These are phyloP conservation scores for Irpex rosettiformis DNA, from an alignment of 1,284 basidiomycete genomes.

Conservation along the genomic window DNA sequence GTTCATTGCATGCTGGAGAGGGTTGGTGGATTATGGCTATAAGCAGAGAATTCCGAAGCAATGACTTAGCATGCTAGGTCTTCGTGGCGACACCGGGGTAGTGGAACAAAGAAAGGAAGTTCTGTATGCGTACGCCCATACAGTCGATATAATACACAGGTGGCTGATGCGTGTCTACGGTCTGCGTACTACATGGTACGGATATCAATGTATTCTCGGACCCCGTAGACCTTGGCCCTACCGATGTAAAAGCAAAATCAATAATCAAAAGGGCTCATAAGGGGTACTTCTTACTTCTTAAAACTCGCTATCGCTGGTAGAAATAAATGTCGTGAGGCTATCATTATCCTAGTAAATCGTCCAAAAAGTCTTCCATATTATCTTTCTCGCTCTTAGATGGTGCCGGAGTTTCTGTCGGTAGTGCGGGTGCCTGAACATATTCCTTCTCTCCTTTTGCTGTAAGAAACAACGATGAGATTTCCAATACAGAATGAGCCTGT, in stretches of 20 bases:
- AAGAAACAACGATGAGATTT: not conserved
- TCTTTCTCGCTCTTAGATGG: conserved; percentile 45
- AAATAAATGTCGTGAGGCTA: too few species aligned
- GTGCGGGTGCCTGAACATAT: conserved; percentile 52
- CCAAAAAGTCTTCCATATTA: conserved; percentile 72
- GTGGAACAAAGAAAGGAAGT: not conserved
- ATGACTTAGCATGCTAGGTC: not conserved
- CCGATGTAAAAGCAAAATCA: too few species aligned
- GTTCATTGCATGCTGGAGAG: not conserved
- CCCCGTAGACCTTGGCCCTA: not conserved
- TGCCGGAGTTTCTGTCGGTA: conserved; percentile 35
- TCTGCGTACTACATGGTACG: not conserved
- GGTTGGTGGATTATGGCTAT: not conserved
- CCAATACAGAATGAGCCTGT: not conserved
- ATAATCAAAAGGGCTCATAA: too few species aligned
- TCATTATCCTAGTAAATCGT: conserved; percentile 52
- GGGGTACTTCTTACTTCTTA: too few species aligned
- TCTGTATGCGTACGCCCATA: too few species aligned
- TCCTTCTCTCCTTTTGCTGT: conserved; percentile 22
- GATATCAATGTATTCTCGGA: not conserved
- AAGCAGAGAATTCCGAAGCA: not conserved
- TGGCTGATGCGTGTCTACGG: too few species aligned
- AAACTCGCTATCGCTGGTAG: too few species aligned
- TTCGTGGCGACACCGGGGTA: not conserved
- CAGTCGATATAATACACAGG: not conserved